Evolutionary conservation across 1,284 basidiomycete genomes (phyloP), one percentile per base, ranked within the genome.

Genomic region (Peniophora sp.): DNA sequence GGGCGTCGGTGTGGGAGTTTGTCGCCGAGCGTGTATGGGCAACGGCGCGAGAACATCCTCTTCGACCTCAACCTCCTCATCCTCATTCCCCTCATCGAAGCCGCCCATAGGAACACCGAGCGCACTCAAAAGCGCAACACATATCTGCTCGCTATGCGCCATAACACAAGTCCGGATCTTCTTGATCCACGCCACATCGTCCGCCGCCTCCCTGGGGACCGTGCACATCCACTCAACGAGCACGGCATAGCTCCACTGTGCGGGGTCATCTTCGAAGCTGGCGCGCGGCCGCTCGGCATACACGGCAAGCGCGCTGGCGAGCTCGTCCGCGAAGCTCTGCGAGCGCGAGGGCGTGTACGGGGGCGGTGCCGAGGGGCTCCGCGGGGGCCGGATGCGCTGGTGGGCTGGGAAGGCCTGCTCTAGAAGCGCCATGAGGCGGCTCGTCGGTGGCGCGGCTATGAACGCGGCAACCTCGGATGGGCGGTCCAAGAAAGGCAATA

Each of bases 401-500:
- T 54, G 46, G 15, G 48, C 34, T 14, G 61, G 63, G 53, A 67
- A 67, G 18, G 63, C 62, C 36, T 65, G 64, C 23, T 60, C 58
- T 3, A 68, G 57, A 27, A 68, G 55, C 9, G 62, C 57, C 56
- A 67, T 61, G 3, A 68, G 58, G 37, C 60, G 59, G 20, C 56
- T 54, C 10, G 66, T 64, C 15, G 63, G 64, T 5, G 54, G 56
- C 10, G 60, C 57, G 17, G 60, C 55, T 32, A 68, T 49, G 32
- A 68, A 58, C 23, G 60, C 58, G 24, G 58, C 49, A 18, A 68
- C 64, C 51, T 68, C 67, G 11, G 51, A 39, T 9, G 65, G 60
- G 3, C 67, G 57, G 42, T 68, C 63, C 37, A 67, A 53, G 54
- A 67, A 68, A 2, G 67, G 67, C 3, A 68, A 55, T 49, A 62